phyloP scores from a whole-genome alignment of 768 basidiomycete genomes.

The Lanmaoa pseudosensibilis region DNA sequence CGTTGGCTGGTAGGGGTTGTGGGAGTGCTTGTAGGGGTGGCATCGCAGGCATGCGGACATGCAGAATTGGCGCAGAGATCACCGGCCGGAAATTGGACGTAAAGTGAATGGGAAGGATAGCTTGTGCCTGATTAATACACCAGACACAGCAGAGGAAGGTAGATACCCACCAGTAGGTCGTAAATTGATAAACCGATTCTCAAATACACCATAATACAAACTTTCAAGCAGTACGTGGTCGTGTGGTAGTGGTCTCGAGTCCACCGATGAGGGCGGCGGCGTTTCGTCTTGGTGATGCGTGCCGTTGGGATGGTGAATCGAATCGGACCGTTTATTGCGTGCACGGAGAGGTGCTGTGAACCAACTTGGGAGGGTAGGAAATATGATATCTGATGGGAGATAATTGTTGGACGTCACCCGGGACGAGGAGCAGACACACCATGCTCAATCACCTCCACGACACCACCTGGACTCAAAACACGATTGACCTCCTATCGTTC shows the following conservation, averaged over 20 bases:
- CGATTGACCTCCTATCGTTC: constrained; percentile 66
- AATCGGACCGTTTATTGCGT: constrained; percentile 46
- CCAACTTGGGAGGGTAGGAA: constrained; percentile 75
- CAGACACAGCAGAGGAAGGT: not conserved
- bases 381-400: constrained; percentile 57
- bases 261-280: constrained; percentile 34
- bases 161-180: constrained; percentile 60
- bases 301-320: constrained; percentile 53
- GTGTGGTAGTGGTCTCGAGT: constrained; percentile 44
- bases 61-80: constrained; percentile 55
- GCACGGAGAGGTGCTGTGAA: constrained; percentile 70
- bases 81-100: constrained; percentile 72
- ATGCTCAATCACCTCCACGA: constrained; percentile 72
- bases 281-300: constrained; percentile 35
- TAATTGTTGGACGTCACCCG: not conserved
- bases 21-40: constrained; percentile 56
- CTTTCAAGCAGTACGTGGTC: constrained; percentile 72
- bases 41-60: constrained; percentile 69
- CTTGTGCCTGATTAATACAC: constrained; percentile 35
- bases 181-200: constrained; percentile 69
- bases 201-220: constrained; percentile 64
- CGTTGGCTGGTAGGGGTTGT: constrained; percentile 28
- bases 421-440: constrained; percentile 41
- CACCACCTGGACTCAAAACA: constrained; percentile 66
- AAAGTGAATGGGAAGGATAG: constrained; percentile 67